Base-by-base conservation (phyloP, 164 flowering plant species). In the Cinnamomum micranthum region DNA sequence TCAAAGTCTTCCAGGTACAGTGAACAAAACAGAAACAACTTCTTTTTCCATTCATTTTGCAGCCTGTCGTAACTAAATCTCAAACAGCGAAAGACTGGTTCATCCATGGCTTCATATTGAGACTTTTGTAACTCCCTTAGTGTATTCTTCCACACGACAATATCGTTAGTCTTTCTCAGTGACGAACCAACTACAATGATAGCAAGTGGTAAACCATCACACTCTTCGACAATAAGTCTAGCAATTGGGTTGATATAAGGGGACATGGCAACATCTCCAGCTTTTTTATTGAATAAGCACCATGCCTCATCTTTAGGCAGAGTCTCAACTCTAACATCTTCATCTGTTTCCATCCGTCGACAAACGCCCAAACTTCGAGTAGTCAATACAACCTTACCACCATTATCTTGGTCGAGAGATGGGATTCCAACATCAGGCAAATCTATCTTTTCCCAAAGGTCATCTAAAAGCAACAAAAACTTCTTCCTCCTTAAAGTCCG, bases 161-260 rank as follows among this genome's bases (percentile, higher is more conserved):
- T 20, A 55, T 64, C 69, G 3, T 23, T 23, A 20, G 19, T 47
- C 12, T 65, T 22, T 64, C 70, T 71, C 70, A 76, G 23, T 7
- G 78, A 69, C 51, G 60, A 19, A 13, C 69, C 78, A 11, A 76
- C 50, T 12, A 74, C 71, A 4, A 63, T 20, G 50, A 71, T 50
- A 19, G 78, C 74, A 20, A 76, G 74, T 25, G 70, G 78, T 3
- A 76, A 31, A 6, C 70, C 31, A 27, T 55, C 74, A 64, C 78
- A 76, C 51, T 76, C 65, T 27, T 50, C 17, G 10, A 23, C 69
- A 0, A 76, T 65, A 6, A 7, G 20, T 25, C 15, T 55, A 11
- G 78, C 74, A 65, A 52, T 51, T 20, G 31, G 50, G 22, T 65
- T 33, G 31, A 71, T 65, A 15, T 2, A 15, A 22, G 78, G 28